Percentiles rank a stretch among this genome's conserved stretches.
Conservation (phyloP, 2,329 filamentous ascomycete species). For the Ophioceras dolichostomum region DNA sequence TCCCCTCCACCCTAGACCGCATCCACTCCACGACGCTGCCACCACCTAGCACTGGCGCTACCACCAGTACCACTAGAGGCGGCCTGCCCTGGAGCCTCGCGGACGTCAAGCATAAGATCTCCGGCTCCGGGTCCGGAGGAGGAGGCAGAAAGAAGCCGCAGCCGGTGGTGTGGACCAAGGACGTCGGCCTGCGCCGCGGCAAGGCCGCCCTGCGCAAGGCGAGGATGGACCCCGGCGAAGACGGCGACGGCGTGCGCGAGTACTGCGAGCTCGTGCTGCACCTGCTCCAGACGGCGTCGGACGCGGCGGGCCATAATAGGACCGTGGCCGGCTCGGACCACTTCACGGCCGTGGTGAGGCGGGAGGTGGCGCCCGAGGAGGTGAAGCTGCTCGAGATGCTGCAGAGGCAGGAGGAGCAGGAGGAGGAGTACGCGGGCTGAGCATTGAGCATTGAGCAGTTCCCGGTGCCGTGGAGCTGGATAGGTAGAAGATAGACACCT, state of each 20-base stretch:
- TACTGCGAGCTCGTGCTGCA: conserved; percentile 45
- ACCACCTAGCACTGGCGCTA: conserved; percentile 16
- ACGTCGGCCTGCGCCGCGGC: conserved; percentile 44
- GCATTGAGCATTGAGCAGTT: too few relatives aligned
- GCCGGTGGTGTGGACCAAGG: conserved; percentile 44
- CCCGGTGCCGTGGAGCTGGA: too few relatives aligned
- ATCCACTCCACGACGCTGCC: conserved; percentile 39
- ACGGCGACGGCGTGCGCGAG: conserved; percentile 47
- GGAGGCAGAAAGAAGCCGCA: conserved; percentile 20
- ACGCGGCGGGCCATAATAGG: conserved; percentile 14
- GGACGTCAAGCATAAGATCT: conserved; percentile 6
- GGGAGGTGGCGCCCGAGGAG: conserved; percentile 33
- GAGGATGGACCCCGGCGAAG: conserved; percentile 34
- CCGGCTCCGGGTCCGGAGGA: conserved; percentile 8
- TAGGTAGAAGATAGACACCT: too few relatives aligned
- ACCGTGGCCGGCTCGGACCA: conserved; percentile 15
- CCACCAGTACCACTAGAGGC: too few relatives aligned
- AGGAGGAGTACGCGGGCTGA: too few relatives aligned
- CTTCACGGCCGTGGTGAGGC: conserved; percentile 24
- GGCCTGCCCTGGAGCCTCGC: conserved; percentile 9
- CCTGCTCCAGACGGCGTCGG: conserved; percentile 26
- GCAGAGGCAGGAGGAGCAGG: conserved; percentile 1
- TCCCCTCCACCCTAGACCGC: conserved; percentile 30
- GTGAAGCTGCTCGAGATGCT: conserved; percentile 37
- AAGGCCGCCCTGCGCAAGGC: conserved; percentile 39